phyloP scores from a whole-genome alignment of 257 asterid genomes.

The Lantana camara region DNA sequence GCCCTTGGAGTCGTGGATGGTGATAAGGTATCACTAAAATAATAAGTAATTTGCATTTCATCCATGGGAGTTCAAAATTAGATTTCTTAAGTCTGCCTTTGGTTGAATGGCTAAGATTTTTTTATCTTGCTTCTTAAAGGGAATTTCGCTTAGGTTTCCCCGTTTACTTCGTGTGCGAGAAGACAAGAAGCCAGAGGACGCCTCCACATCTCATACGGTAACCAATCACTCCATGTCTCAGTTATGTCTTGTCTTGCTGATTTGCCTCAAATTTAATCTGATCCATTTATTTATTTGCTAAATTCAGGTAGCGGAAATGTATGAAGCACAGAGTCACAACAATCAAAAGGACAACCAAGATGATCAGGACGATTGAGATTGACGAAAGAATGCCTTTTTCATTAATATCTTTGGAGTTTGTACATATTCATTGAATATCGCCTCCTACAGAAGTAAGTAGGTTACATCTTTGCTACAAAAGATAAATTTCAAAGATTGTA shows the following conservation, averaged over 20 bases:
- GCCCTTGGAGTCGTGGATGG: slow-evolving; percentile 85
- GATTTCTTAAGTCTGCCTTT: slow-evolving; percentile 3
- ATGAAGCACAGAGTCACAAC: slow-evolving; percentile 66
- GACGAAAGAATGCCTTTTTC: slow-evolving; percentile 14
- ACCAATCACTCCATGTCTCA: slow-evolving; percentile 19
- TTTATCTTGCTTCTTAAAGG: slow-evolving; percentile 47
- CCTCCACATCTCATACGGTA: slow-evolving; percentile 87
- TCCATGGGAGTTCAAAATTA: slow-evolving; percentile 4
- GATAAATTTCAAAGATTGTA: neutral
- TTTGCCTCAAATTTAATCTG: slow-evolving; percentile 7
- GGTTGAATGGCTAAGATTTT: neutral
- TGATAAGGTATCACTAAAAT: slow-evolving; percentile 54
- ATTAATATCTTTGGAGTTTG: slow-evolving; percentile 28
- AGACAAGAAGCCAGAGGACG: slow-evolving; percentile 92
- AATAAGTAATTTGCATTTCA: slow-evolving; percentile 1
- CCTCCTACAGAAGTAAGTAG: slow-evolving; percentile 30
- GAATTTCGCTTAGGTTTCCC: slow-evolving; percentile 90
- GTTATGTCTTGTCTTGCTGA: neutral
- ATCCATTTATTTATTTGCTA: slow-evolving; percentile 4
- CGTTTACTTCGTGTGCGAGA: slow-evolving; percentile 80
- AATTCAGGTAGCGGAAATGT: slow-evolving; percentile 84
- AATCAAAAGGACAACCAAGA: slow-evolving; percentile 48
- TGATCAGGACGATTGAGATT: slow-evolving; percentile 61
- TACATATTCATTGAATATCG: slow-evolving; percentile 17
- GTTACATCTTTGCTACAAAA: neutral